Evolutionary conservation across 176 grass and related monocot genomes (phyloP).

Genomic region (Puya raimondii): DNA sequence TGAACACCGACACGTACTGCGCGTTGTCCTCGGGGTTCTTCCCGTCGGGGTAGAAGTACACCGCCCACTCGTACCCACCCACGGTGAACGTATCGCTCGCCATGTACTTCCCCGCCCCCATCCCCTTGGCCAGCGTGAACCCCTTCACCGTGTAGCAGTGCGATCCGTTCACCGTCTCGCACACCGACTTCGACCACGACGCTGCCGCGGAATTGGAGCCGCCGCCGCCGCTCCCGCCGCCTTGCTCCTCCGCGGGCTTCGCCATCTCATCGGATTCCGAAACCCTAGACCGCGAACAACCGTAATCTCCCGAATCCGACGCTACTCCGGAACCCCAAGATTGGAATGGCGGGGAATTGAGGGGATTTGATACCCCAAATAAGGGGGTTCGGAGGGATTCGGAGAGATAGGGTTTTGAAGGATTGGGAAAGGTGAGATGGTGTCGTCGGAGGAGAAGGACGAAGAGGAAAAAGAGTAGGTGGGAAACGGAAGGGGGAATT

Average conservation of each 20-base stretch:
- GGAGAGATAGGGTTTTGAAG: not conserved
- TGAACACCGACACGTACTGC: constrained; percentile 68
- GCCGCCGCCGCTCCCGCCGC: not conserved
- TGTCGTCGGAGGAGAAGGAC: not conserved
- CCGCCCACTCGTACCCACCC: constrained; percentile 66
- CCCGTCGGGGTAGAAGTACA: constrained; percentile 80
- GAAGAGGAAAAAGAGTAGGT: not conserved
- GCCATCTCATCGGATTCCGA: constrained; percentile 32
- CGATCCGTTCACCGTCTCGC: constrained; percentile 60
- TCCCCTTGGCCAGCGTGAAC: constrained; percentile 80
- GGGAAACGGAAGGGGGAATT: not conserved
- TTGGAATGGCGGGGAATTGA: constrained; percentile 1
- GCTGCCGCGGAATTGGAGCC: not conserved
- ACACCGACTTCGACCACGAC: constrained; percentile 55
- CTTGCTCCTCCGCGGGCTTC: constrained; percentile 10
- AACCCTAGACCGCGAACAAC: constrained; percentile 35
- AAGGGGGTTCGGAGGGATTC: not conserved
- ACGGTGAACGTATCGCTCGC: constrained; percentile 69
- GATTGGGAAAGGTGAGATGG: not conserved
- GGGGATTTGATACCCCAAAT: not conserved
- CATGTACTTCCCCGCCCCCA: constrained; percentile 52
- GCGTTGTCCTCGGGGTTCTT: constrained; percentile 75
- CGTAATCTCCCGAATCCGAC: not conserved
- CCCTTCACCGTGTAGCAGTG: constrained; percentile 73
- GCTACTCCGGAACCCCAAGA: not conserved